Evolutionary conservation across 139 green algal species (phyloP).

Genomic region (Zygnema cylindricum): DNA sequence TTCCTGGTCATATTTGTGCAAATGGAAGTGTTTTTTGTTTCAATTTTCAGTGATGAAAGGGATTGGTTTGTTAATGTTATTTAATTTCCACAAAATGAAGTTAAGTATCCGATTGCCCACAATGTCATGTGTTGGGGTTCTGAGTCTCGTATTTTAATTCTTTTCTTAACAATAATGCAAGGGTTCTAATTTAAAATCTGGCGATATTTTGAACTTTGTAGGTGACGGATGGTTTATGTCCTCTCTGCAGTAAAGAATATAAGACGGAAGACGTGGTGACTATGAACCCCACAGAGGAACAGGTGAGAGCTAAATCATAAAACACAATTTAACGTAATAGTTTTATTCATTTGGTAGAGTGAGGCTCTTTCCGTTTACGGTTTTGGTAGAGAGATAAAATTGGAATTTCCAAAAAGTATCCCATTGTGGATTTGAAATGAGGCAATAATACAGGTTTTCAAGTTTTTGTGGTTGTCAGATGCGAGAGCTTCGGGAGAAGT

Average conservation of each 20-base stretch:
- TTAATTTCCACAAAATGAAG: background rate
- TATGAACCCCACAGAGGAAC: background rate
- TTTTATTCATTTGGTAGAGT: no score
- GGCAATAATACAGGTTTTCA: background rate
- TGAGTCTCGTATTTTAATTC: background rate
- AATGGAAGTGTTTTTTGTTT: background rate
- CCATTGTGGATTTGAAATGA: background rate
- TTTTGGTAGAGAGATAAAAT: no score
- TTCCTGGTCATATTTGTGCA: background rate
- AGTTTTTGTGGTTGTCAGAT: background rate
- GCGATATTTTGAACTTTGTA: background rate
- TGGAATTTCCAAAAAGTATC: no score
- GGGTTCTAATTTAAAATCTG: background rate
- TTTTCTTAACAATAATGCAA: background rate
- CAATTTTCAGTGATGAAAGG: background rate
- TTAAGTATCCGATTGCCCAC: background rate
- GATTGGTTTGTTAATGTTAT: background rate
- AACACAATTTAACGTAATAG: background rate
- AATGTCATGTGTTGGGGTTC: background rate
- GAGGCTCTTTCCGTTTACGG: no score
- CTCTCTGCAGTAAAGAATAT: background rate
- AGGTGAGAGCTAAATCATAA: background rate
- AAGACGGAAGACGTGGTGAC: background rate
- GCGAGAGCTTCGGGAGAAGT: background rate
- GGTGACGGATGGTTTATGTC: background rate